Conservation (phyloP, 1,284 basidiomycete genomes). For the Trichosporon faecale region DNA sequence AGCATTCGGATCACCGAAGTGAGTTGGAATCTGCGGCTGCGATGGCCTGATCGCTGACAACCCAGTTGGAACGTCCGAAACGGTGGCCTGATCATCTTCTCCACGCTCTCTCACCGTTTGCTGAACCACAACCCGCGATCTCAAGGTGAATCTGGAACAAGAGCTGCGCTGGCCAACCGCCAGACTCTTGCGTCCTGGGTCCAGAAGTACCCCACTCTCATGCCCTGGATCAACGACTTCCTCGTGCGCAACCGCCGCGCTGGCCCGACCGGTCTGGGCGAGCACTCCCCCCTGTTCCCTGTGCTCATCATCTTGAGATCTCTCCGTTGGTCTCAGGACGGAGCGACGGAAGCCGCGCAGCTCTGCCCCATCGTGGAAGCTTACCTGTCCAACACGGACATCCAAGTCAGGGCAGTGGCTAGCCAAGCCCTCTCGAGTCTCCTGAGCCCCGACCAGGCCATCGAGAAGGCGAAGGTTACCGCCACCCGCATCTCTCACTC, state of each 20-base stretch:
- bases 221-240: constrained; percentile 36
- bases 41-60: neutral
- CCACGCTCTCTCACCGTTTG: constrained; percentile 44
- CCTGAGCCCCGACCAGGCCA: constrained; percentile 27
- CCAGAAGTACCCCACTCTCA: constrained; percentile 36
- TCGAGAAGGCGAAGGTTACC: constrained; percentile 25
- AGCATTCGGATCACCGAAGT: constrained; percentile 48
- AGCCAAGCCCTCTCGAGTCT: constrained; percentile 47
- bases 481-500: constrained; percentile 15
- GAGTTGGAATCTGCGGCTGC: constrained; percentile 13
- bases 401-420: constrained; percentile 46
- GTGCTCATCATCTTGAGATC: constrained; percentile 48
- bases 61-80: constrained; percentile 52
- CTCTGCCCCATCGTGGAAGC: constrained; percentile 29
- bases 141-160: constrained; percentile 35
- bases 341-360: constrained; percentile 27
- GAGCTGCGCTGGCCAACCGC: constrained; percentile 34
- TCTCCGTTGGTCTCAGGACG: constrained; percentile 35
- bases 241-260: constrained; percentile 17
- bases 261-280: constrained; percentile 10
- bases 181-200: constrained; percentile 42
- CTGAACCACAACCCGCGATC: constrained; percentile 30
- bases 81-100: constrained; percentile 49
- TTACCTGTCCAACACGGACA: constrained; percentile 36
- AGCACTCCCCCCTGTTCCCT: constrained; percentile 47